Evolutionary conservation across 2,329 filamentous ascomycete genomes (phyloP), one percentile per base, ranked within the genome.

Genomic region (Trichoderma asperellum): DNA sequence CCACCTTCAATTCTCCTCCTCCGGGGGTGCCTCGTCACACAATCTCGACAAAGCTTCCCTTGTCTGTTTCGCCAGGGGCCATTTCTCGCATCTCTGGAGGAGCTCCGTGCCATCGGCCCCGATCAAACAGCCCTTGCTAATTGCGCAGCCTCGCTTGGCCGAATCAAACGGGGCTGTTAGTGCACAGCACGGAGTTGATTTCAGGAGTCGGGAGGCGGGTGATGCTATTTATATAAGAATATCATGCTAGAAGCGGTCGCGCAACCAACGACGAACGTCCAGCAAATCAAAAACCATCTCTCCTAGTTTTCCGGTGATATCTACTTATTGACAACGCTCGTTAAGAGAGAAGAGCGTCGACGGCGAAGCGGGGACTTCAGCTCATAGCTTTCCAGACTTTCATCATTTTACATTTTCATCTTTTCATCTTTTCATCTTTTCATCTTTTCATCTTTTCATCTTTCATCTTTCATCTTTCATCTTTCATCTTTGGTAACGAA

Each of bases 21-120:
- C 62, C 56, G 60, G 47, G 53, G 56, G 65, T 37, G 12, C 40
- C 64, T 60, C 64, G 56, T 60, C 47, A 60, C 56, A 59, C 59
- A 68, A 68, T 68, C 66, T 68, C 66, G 66, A 68, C 66, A 66
- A 66, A 56, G 66, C 58, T 62, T 56, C 65, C 57, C 58, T 68
- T 35, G 27, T 53, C 37, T n/a, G 57, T 60, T 69, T 63, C 68
- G 68, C 52, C 61, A 66, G 47, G 55, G 43, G 29, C 27, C 43
- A 40, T 65, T 56, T 69, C 68, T 60, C 59, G 53, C 40, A 65
- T 60, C 43, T 55, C 37, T 24, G 32, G 12, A 52, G 5, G 24
- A n/a, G 10, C 55, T 59, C 55, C 63, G 63, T 66, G 35, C 37
- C 63, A 34, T 47, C 63, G 63, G 49, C 67, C 52, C 52, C 59